These are phyloP conservation scores for Chaetothyriales sp. DNA, from an alignment of 2,329 filamentous ascomycete genomes.

Conservation along the genomic window DNA sequence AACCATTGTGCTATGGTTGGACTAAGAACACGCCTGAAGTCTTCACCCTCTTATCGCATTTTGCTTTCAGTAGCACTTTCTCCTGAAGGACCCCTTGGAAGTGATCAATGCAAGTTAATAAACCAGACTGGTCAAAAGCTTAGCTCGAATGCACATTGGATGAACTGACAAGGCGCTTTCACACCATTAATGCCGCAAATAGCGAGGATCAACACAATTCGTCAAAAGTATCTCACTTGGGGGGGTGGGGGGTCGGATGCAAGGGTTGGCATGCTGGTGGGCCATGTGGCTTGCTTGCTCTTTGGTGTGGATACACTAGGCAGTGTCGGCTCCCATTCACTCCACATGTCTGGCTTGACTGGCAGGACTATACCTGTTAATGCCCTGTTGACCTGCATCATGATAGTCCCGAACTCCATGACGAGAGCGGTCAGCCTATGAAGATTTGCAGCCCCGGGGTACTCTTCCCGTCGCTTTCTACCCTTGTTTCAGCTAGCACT, in stretches of 20 bases:
- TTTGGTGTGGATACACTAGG: background rate
- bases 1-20: conserved; percentile 7
- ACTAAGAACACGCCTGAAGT: background rate
- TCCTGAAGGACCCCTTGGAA: background rate
- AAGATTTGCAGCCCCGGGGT: too few species aligned
- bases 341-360: background rate
- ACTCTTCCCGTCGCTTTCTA: too few species aligned
- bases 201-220: too few species aligned
- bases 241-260: too few species aligned
- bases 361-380: too few species aligned
- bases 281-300: too few species aligned
- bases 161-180: background rate
- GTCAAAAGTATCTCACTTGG: background rate
- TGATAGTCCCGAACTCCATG: too few species aligned
- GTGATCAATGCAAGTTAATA: too few species aligned
- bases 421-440: too few species aligned
- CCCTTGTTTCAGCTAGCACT: too few species aligned
- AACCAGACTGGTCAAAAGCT: background rate
- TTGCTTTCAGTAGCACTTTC: background rate
- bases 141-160: background rate
- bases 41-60: background rate
- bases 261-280: background rate
- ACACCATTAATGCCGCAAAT: background rate
- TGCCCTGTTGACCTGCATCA: too few species aligned
- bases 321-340: background rate